Evolutionary conservation across 352 stramenopile species (phyloP), one percentile per base, ranked within the genome.

Genomic region (Phytophthora quininea): DNA sequence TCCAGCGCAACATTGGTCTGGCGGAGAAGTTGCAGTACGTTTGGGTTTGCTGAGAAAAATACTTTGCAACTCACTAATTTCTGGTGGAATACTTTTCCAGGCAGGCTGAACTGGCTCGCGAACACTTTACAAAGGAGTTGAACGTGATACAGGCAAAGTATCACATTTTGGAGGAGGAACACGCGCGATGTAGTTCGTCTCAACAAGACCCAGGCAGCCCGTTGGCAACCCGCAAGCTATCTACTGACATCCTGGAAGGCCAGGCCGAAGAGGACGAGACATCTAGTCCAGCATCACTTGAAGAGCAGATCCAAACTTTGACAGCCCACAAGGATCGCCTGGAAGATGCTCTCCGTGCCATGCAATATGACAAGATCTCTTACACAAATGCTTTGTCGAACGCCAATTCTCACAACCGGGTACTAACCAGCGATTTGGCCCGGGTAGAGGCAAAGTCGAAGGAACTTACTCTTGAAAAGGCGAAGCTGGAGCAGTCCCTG

Each of bases 341-440:
- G 27, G 88, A 93, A 71, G 82, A 93, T 45, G 79, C 88, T 4
- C 75, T 93, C 37, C 84, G 84, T 3, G 80, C 79, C 1, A 89
- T 80, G 37, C 85, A 93, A 27, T 93, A 95, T 69, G 88, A 95
- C 60, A 95, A 93, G 46, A 79, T 92, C 1, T 90, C 85, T 54
- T 95, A 91, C 61, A 92, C 88, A 33, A 92, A 93, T 47, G 82
- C 85, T 1, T 53, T 95, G 4, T 81, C 82, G 11, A 92, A 93
- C 30, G 83, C 84, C 0, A 89, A 92, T 49, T 91, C 87, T 15
- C 87, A 95, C 49, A 92, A 91, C 52, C 80, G 82, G 27, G 81
- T 88, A 14, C 73, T 93, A 1, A 76, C 73, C 0, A 88, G 69
- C 27, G 84, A 95, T 40, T 57, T 93, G 14, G 70, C 74, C 29